Conservation (phyloP, 2,329 filamentous ascomycete species). For the Boeremia lycopersici region DNA sequence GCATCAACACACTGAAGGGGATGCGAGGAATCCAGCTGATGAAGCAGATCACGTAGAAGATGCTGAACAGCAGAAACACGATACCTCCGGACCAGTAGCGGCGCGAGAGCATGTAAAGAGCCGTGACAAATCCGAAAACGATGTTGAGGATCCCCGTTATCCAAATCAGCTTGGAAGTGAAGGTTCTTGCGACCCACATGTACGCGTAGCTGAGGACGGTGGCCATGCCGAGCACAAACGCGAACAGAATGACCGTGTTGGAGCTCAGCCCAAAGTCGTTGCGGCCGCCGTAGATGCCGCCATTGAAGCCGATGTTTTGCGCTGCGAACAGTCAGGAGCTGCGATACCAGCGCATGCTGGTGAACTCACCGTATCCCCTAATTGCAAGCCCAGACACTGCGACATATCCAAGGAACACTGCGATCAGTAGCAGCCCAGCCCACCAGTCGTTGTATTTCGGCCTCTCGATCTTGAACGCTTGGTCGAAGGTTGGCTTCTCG, state of each 20-base stretch:
- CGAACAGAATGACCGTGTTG: conserved; percentile 86
- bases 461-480: conserved; percentile 79
- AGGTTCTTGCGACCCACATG: conserved; percentile 74
- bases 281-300: conserved; percentile 73
- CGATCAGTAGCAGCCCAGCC: conserved; percentile 80
- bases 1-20: conserved; percentile 88
- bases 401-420: conserved; percentile 73
- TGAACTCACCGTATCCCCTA: conserved; percentile 66
- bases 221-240: conserved; percentile 75
- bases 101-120: conserved; percentile 80
- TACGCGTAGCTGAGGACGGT: conserved; percentile 78
- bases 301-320: conserved; percentile 65
- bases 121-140: conserved; percentile 80
- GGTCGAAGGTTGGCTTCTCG: conserved; percentile 67
- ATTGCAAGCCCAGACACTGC: conserved; percentile 78
- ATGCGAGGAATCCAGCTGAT: conserved; percentile 86
- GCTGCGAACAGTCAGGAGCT: conserved; percentile 42
- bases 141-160: conserved; percentile 70
- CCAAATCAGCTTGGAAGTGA: conserved; percentile 93
- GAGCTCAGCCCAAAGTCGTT: conserved; percentile 75
- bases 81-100: conserved; percentile 84
- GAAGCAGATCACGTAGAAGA: conserved; percentile 83
- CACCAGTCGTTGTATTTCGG: conserved; percentile 93
- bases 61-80: conserved; percentile 81
- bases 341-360: background rate